Conservation (phyloP, 2,329 filamentous ascomycete genomes). For the Dothideomycetidae sp. region DNA sequence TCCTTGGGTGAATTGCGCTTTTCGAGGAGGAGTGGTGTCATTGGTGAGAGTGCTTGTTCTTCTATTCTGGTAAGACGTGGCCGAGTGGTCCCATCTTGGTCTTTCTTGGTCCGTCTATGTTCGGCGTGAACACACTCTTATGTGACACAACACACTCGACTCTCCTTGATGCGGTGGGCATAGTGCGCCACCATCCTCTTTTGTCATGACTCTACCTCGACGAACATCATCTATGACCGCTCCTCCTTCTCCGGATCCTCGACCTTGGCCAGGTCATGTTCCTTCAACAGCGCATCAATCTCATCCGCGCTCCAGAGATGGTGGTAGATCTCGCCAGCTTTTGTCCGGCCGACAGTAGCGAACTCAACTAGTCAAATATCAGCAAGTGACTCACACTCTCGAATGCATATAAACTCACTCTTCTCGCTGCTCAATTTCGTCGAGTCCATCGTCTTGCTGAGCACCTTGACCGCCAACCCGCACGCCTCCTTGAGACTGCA, state of each 20-base stretch:
- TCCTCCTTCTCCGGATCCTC: neutral
- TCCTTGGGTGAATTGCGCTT: too few species aligned
- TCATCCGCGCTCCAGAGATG: constrained; percentile 94
- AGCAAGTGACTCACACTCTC: constrained; percentile 3
- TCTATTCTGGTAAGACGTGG: too few species aligned
- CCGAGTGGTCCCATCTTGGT: too few species aligned
- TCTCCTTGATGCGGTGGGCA: too few species aligned
- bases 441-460: constrained; percentile 99
- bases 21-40: too few species aligned
- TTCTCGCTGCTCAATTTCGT: constrained; percentile 98
- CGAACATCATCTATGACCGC: too few species aligned
- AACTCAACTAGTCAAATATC: constrained; percentile 61
- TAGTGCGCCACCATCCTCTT: too few species aligned
- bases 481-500: constrained; percentile 93
- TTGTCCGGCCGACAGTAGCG: constrained; percentile 90
- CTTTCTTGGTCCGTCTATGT: too few species aligned
- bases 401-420: constrained; percentile 48
- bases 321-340: constrained; percentile 94
- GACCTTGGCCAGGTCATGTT: constrained; percentile 49
- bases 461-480: constrained; percentile 91
- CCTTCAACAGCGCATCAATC: constrained; percentile 84
- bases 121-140: too few species aligned
- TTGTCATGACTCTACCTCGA: too few species aligned
- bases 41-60: too few species aligned
- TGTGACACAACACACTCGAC: too few species aligned